Percentiles rank a stretch among this genome's conserved stretches.
phyloP scores from a whole-genome alignment of 2,329 filamentous ascomycete species.

The Coniochaeta hoffmannii region DNA sequence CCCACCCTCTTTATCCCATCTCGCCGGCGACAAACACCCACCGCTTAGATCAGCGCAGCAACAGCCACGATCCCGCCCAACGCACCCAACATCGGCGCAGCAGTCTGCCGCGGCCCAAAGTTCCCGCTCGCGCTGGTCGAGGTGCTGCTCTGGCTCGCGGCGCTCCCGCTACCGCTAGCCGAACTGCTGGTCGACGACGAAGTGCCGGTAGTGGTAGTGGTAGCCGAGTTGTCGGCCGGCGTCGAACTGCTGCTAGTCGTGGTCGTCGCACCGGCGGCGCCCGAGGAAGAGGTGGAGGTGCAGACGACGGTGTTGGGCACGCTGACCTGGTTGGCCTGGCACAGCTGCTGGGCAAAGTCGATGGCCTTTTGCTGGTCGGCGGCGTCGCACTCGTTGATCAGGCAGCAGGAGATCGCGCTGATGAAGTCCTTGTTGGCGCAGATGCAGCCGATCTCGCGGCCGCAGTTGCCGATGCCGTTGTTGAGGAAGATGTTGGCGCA shows the following conservation, averaged over 20 bases:
- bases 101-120: conserved; percentile 14
- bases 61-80: conserved; percentile 18
- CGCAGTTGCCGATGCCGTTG: conserved; percentile 25
- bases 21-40: not conserved
- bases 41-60: conserved; percentile 12
- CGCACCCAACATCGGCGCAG: conserved; percentile 16
- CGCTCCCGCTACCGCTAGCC: not conserved
- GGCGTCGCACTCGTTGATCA: conserved; percentile 20
- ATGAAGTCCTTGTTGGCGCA: conserved; percentile 32
- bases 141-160: conserved; percentile 1
- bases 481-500: conserved; percentile 22
- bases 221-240: conserved; percentile 4
- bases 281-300: conserved; percentile 8
- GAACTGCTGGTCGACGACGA: not conserved
- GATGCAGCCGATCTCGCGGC: conserved; percentile 29
- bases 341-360: conserved; percentile 22
- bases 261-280: conserved; percentile 6
- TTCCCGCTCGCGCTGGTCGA: conserved; percentile 10
- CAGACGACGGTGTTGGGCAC: conserved; percentile 25
- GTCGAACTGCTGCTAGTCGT: conserved; percentile 9
- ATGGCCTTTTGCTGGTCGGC: conserved; percentile 22
- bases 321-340: conserved; percentile 21
- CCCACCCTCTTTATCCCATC: not conserved
- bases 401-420: conserved; percentile 30
- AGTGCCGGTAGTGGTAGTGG: conserved; percentile 1